Evolutionary conservation across 257 asterid species (phyloP), one percentile per base, ranked within the genome.

Genomic region (Fraxinus americana): DNA sequence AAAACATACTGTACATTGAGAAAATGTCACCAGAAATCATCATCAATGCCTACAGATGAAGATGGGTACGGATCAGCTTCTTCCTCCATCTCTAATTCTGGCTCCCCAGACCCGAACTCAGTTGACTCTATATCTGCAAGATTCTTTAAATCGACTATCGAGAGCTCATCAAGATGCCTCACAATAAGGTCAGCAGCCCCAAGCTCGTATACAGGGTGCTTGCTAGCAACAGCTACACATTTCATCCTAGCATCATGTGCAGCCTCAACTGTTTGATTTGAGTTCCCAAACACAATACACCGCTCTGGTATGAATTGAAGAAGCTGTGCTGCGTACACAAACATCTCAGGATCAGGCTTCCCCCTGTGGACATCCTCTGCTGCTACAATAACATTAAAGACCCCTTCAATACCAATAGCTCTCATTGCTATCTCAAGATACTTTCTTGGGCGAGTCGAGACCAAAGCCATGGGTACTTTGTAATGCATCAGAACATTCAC

Each of bases 311-410:
- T 83, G 85, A 88, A 90, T 54, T 90, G 93, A 25, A 94, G 79
- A 27, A 91, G 92, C 84, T 91, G 94, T 0, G 96, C 96, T 17
- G 98, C 99, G 29, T 92, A 89, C 54, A 89, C 77, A 74, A 94
- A 94, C 98, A 94, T 94, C 79, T 94, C 99, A 0, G 98, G 99
- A 59, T 94, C 99, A 0, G 98, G 99, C 75, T 94, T 94, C 48
- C 16, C 43, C 48, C 48, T 41, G 14, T 41, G 8, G 14, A 41
- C 48, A 41, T 41, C 48, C 48, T 41, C 98, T 6, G 98, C 91
- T 0, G 97, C 85, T 16, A 94, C 97, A 65, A 92, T 77, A 1
- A 88, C 98, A 57, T 66, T 85, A 35, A 94, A 94, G 30, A 87
- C 85, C 50, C 90, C 94, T 87, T 89, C 90, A 0, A 91, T 87